phyloP scores from a whole-genome alignment of 2,329 filamentous ascomycete genomes.

The Diaporthe helianthi region DNA sequence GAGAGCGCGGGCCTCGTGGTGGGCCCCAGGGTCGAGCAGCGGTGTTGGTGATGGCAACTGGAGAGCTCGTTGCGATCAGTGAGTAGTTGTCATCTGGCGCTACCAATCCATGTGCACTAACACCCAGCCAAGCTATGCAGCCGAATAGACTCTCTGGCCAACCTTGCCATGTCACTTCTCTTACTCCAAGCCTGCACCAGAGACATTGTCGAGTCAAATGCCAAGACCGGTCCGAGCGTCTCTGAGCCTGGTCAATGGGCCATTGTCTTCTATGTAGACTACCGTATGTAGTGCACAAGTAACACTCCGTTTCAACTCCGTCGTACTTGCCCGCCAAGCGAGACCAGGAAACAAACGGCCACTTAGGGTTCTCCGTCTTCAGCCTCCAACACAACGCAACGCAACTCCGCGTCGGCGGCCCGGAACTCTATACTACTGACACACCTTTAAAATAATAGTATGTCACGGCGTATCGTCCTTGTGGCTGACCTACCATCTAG shows the following conservation, averaged over 20 bases:
- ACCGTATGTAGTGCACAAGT: not conserved
- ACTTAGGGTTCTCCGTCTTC: conserved; percentile 4
- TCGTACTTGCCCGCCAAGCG: not conserved
- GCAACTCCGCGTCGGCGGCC: not conserved
- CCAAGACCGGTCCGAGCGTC: conserved; percentile 21
- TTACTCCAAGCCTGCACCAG: not conserved
- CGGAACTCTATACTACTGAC: conserved; percentile 23
- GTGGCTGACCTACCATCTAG: too few relatives aligned
- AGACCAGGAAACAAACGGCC: not conserved
- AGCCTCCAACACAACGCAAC: conserved; percentile 20
- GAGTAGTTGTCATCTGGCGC: conserved; percentile 34
- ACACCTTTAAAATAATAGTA: too few relatives aligned
- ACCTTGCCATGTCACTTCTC: conserved; percentile 6
- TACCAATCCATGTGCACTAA: not conserved
- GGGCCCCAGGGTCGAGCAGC: conserved; percentile 22
- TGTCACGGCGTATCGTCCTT: too few relatives aligned
- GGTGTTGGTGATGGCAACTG: conserved; percentile 18
- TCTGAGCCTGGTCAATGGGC: not conserved
- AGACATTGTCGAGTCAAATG: not conserved
- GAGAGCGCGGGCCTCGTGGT: conserved; percentile 27
- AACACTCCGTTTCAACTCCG: conserved; percentile 14
- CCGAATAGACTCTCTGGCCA: conserved; percentile 10
- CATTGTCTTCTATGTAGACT: not conserved
- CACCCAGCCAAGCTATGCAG: not conserved
- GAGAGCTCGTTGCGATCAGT: conserved; percentile 22